Base-by-base conservation (phyloP, 345 rosid species). In the Salix dunnii region DNA sequence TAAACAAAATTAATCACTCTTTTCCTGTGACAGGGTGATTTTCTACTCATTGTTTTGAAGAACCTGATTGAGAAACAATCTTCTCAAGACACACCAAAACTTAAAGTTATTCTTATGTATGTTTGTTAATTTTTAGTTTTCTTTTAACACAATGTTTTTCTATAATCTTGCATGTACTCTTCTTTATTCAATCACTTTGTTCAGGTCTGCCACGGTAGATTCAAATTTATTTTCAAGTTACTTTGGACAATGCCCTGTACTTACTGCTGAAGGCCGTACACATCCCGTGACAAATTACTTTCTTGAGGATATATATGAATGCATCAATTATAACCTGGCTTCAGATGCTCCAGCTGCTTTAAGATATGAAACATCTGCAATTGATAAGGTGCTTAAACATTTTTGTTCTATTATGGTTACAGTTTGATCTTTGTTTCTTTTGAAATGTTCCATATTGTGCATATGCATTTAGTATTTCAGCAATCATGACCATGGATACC, bases 171-270 rank as follows among this genome's bases (percentile, higher is more conserved):
- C 48, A 28, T 66, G 33, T 76, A 53, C 66, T 76, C 77, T 64
- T 64, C 71, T 67, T 68, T 73, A 70, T 64, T 76, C 58, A 35
- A 18, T 77, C 76, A 30, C 51, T 7, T 55, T 42, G 20, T 76
- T 76, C 86, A 92, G 98, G 98, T 94, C 98, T 67, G 98, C 98
- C 72, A 94, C 98, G 8, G 98, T 94, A 81, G 97, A 94, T 86
- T 91, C 98, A 43, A 82, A 82, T 81, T 85, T 88, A 68, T 92
- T 92, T 80, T 92, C 97, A 62, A 87, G 88, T 63, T 94, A 92
- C 85, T 94, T 92, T 87, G 92, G 93, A 68, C 80, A 87, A 78
- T 94, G 97, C 79, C 98, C 98, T 58, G 95, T 94, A 49, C 88
- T 94, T 70, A 86, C 91, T 80, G 97, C 97, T 49, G 84, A 88